Evolutionary conservation across 331 rosid genomes (phyloP).

Genomic region (Quercus tomentella): DNA sequence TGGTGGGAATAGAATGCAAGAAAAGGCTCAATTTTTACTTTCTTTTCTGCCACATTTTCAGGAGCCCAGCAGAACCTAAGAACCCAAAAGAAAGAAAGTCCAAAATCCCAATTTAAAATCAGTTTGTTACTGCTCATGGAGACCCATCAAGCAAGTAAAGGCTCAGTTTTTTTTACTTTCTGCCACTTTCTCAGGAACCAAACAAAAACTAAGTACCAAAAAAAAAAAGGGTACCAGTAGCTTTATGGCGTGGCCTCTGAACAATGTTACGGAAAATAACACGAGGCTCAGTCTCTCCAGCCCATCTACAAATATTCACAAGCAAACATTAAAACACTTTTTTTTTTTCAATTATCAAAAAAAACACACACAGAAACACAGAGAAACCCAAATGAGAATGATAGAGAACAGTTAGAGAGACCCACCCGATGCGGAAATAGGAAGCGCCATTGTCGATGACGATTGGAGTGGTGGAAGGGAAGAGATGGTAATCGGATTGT

Average conservation of each 20-base stretch:
- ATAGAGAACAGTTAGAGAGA: no score
- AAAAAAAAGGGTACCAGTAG: slow-evolving; percentile 35
- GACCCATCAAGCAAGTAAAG: neutral
- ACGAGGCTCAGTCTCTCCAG: slow-evolving; percentile 93
- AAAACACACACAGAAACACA: neutral
- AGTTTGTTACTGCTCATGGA: neutral
- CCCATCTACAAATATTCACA: slow-evolving; percentile 63
- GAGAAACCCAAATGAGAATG: neutral
- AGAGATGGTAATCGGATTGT: slow-evolving; percentile 68
- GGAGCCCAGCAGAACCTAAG: neutral
- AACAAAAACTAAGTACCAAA: neutral
- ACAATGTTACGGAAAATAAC: slow-evolving; percentile 96
- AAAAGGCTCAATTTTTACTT: neutral
- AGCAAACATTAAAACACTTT: neutral
- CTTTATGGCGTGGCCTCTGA: slow-evolving; percentile 94
- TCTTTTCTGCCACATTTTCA: neutral
- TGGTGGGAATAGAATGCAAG: neutral
- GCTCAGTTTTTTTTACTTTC: neutral
- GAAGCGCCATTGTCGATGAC: slow-evolving; percentile 99
- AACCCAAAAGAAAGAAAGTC: neutral
- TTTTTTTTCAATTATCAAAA: neutral
- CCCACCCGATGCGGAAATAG: slow-evolving; percentile 90
- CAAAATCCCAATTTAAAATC: neutral
- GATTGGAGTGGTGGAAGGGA: slow-evolving; percentile 63
- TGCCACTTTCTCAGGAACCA: neutral